These are phyloP conservation scores for Leishmania arabica DNA, from an alignment of 208 protist genomes.

Conservation along the genomic window DNA sequence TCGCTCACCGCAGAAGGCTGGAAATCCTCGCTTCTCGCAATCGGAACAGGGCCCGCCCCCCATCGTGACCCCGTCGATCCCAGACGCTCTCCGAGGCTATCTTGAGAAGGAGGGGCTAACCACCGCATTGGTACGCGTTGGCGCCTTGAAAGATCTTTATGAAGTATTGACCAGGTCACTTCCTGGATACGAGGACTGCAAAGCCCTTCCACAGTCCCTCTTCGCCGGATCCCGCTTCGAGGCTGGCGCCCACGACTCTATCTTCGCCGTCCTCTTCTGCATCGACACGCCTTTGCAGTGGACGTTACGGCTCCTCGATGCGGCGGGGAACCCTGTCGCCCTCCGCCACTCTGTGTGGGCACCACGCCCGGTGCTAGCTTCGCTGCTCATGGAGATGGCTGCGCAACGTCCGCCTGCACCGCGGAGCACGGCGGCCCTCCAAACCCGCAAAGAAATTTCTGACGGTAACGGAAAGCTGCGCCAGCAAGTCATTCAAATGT, in stretches of 20 bases:
- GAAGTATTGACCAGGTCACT: slow-evolving; percentile 11
- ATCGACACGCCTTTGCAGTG: slow-evolving; percentile 64
- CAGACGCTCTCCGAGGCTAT: slow-evolving; percentile 26
- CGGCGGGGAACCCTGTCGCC: slow-evolving; percentile 21
- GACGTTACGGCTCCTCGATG: slow-evolving; percentile 39
- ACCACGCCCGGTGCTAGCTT: slow-evolving; percentile 18
- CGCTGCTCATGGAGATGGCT: slow-evolving; percentile 17
- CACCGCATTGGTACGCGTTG: slow-evolving; percentile 14
- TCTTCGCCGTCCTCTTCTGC: slow-evolving; percentile 52
- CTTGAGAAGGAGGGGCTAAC: slow-evolving; percentile 27
- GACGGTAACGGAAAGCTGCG: slow-evolving; percentile 31
- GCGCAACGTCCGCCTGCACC: slow-evolving; percentile 20
- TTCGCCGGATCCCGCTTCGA: slow-evolving; percentile 29
- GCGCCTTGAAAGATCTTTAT: slow-evolving; percentile 1
- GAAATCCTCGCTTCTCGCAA: slow-evolving; percentile 13
- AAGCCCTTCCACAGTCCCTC: slow-evolving; percentile 15
- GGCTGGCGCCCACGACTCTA: slow-evolving; percentile 14
- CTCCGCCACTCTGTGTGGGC: slow-evolving; percentile 43
- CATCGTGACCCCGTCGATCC: slow-evolving; percentile 24
- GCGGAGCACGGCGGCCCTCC: slow-evolving; percentile 19
- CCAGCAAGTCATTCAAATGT: slow-evolving; percentile 32
- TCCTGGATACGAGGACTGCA: neutral
- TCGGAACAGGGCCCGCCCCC: slow-evolving; percentile 1
- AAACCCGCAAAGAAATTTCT: slow-evolving; percentile 26
- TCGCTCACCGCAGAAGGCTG: slow-evolving; percentile 9